Evolutionary conservation across 2,329 filamentous ascomycete genomes (phyloP), one percentile per base, ranked within the genome.

Genomic region (Fusarium torreyae): DNA sequence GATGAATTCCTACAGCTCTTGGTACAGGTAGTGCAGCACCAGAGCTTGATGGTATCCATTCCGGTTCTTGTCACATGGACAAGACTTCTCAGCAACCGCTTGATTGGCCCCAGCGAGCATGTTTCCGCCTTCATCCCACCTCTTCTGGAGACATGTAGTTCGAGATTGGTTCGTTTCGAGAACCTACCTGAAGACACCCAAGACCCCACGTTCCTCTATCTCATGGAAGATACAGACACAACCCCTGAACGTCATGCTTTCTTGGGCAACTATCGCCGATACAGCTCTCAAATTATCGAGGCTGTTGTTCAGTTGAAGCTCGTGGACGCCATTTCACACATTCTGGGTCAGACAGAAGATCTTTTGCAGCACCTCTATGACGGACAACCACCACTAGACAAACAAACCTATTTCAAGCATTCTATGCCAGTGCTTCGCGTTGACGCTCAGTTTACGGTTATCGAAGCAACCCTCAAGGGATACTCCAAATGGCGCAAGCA

Each of bases 211-310:
- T 87, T 94, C 61, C 83, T 93, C 13, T 96, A 97, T 70, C 85
- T 99, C 2, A 86, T 94, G 74, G 94, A 98, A 75, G 96, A 99
- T 76, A 97, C 97, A 57, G 96, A 99, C 75, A 98, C 95, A 0
- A 85, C 95, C 20, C 96, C 96, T 0, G 96, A 99, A 77, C 88
- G 94, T 24, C 96, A 99, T 80, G 94, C 94, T 1, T 99, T 99
- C 77, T 86, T 98, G 13, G 94, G 95, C 6, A 98, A 99, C 76
- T 99, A 99, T 78, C 88, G 96, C 39, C 88, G 96, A 62, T 98
- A 97, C 75, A 96, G 94, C 77, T 90, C 91, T 5, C 91, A 93
- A 63, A 88, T 98, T 26, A 94, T 99, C 57, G 95, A 98, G 79
- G 87, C 87, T 17, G 93, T 98, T 67, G 94, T 97, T 22, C 88